Evolutionary conservation across 257 asterid species (phyloP).

Genomic region (Solanum corneliomulleri): DNA sequence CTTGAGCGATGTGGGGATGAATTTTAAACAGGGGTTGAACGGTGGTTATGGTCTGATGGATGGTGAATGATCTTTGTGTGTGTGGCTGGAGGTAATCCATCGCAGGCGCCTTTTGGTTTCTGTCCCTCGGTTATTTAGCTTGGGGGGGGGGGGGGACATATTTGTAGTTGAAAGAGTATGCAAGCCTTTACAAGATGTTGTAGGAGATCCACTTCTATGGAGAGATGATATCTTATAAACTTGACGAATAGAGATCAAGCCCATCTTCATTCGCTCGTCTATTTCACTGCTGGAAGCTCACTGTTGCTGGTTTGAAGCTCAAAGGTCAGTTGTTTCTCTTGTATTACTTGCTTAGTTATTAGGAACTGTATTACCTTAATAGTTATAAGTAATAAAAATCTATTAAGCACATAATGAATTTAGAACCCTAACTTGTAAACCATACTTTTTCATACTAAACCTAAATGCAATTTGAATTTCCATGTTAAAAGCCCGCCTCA

Average conservation of each 20-base stretch:
- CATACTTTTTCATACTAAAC: constrained; percentile 5
- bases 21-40: constrained; percentile 4
- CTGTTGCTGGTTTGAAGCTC: too few relatives aligned
- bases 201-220: too few relatives aligned
- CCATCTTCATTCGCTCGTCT: too few relatives aligned
- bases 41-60: constrained; percentile 6
- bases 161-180: constrained; percentile 41
- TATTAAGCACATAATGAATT: constrained; percentile 21
- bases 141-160: constrained; percentile 26
- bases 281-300: too few relatives aligned
- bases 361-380: background rate
- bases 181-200: too few relatives aligned
- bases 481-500: background rate
- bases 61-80: constrained; percentile 1
- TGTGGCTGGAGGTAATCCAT: constrained; percentile 25
- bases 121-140: constrained; percentile 46
- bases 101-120: constrained; percentile 13
- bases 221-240: too few relatives aligned
- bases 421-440: constrained; percentile 21
- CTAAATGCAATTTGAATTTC: background rate
- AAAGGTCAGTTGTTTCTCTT: too few relatives aligned
- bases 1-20: background rate
- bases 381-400: too few relatives aligned
- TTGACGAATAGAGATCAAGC: too few relatives aligned
- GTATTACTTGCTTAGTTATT: background rate